Conservation (phyloP, 768 basidiomycete genomes). For the Cubamyces lactineus region DNA sequence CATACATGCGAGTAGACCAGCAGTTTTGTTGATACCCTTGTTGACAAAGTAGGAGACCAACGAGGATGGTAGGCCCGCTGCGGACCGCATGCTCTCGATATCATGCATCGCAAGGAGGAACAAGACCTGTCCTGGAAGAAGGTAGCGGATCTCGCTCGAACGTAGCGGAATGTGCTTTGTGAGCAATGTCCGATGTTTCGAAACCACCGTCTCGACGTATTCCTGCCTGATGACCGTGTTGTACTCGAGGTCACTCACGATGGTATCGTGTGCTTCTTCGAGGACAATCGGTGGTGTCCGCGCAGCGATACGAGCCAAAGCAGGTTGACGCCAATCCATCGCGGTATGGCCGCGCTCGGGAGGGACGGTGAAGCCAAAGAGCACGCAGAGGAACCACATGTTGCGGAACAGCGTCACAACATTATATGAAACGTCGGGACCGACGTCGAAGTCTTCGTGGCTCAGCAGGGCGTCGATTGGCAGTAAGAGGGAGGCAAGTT, state of each 20-base stretch:
- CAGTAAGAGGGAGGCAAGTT: conserved; percentile 84
- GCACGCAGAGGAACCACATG: conserved; percentile 90
- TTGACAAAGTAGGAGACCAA: conserved; percentile 89
- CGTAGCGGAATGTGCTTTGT: conserved; percentile 67
- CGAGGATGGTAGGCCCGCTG: conserved; percentile 77
- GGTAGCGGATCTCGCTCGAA: conserved; percentile 66
- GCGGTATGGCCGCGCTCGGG: conserved; percentile 58
- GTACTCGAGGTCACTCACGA: conserved; percentile 89
- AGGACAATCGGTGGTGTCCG: conserved; percentile 87
- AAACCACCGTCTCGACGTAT: conserved; percentile 73
- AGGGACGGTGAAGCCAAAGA: conserved; percentile 75
- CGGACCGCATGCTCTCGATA: conserved; percentile 84
- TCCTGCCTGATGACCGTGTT: conserved; percentile 89
- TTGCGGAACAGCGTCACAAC: conserved; percentile 83
- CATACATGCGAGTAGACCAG: conserved; percentile 73
- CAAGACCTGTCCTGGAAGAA: conserved; percentile 83
- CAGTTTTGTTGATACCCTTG: conserved; percentile 76
- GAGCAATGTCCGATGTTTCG: conserved; percentile 67
- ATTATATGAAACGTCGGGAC: conserved; percentile 55
- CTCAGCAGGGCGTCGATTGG: conserved; percentile 88
- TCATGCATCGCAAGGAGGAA: conserved; percentile 87
- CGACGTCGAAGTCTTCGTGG: conserved; percentile 69
- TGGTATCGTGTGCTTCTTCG: conserved; percentile 80
- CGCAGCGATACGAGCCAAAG: conserved; percentile 75
- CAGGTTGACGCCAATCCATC: conserved; percentile 79